Percentiles rank a stretch among this genome's conserved stretches.
phyloP scores from a whole-genome alignment of 202 grass and related monocot genomes.

The Brachypodium distachyon region DNA sequence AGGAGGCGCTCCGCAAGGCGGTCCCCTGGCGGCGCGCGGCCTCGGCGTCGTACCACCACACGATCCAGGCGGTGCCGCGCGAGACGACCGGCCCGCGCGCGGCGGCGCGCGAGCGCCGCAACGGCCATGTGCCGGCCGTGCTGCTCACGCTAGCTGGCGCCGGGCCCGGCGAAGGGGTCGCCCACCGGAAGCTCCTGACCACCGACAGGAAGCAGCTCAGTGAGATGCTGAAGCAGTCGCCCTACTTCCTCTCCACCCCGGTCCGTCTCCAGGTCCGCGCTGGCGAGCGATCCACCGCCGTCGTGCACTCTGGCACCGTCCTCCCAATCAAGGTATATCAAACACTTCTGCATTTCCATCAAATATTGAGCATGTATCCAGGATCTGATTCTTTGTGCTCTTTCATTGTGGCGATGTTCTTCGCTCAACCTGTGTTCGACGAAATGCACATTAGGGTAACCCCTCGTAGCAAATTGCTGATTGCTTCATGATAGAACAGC shows the following conservation, averaged over 20 bases:
- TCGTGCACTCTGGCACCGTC: conserved; percentile 64
- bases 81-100: conserved; percentile 47
- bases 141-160: conserved; percentile 36
- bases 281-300: conserved; percentile 57
- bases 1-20: background rate
- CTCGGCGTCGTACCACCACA: conserved; percentile 49
- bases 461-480: background rate
- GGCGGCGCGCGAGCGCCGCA: conserved; percentile 58
- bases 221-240: conserved; percentile 73
- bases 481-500: background rate
- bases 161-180: background rate
- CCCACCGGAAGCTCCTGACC: conserved; percentile 48
- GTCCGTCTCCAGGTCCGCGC: conserved; percentile 84
- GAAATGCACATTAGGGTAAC: background rate
- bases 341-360: background rate
- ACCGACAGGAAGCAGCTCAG: conserved; percentile 68
- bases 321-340: conserved; percentile 65
- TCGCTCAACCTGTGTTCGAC: background rate
- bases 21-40: conserved; percentile 19
- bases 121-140: conserved; percentile 62
- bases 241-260: conserved; percentile 84
- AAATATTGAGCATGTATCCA: background rate
- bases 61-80: conserved; percentile 72
- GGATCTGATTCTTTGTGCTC: background rate
- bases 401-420: background rate